Base-by-base conservation (phyloP, 2,329 filamentous ascomycete species). In the Aspergillus brasiliensis region DNA sequence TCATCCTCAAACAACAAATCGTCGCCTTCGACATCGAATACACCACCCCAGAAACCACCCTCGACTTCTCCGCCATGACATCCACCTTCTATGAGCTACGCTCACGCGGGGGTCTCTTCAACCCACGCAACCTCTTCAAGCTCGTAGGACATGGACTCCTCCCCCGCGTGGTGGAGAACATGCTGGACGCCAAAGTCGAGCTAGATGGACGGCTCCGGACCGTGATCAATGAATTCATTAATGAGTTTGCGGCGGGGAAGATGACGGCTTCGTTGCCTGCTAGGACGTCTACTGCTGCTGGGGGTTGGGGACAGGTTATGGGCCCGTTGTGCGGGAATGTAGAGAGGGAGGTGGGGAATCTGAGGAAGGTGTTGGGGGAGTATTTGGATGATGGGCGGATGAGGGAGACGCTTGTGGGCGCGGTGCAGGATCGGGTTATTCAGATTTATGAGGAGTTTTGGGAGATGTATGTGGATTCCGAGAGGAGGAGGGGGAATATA, bases 1-100 rank as follows among this genome's bases (percentile, higher is more conserved):
- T 99, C 52, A 89, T 97, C 52, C 85, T 99, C 54, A 98, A 98
- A 77, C 96, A 97, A 73, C 91, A 97, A 73, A 90, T 99, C 54
- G 88, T 99, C 25, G 93, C 93, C 8, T 92, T 99, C 62, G 95
- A 99, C 78, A 97, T 99, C 66, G 93, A 89, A 71, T 89, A 84
- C 68, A 84, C 88, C 19, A 84, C 85, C 2, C 86, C 87, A 3
- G 87, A 89, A 62, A 80, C 89, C 51, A 83, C 83, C 13, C 83
- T 89, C 71, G 87, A 89, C 74, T 88, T 89, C 72, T 86, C 85
- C n/a, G 83, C 81, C 52, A 78, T 89, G 11, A 86, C 85, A 5
- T 85, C 80, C 64, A 88, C 87, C 1, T 89, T 90, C 74, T 88
- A 85, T 81, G 87, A 89, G 68, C 79, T 90, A 3, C 84, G 87